phyloP scores from a whole-genome alignment of 352 stramenopile species.

The Globisporangium middletonii region DNA sequence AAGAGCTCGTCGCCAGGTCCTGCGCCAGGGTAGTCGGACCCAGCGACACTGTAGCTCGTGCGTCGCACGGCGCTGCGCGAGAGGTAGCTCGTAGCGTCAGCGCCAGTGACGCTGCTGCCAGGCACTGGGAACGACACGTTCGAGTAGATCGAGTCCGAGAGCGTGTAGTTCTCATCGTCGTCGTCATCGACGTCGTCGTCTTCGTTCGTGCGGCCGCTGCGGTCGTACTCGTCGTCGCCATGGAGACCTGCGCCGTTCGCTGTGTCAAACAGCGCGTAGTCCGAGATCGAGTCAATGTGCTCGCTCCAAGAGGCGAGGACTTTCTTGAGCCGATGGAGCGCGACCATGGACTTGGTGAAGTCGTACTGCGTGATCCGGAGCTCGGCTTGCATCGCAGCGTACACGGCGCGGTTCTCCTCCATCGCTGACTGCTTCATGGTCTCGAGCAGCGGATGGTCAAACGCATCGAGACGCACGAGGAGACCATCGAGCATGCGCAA shows the following conservation, averaged over 20 bases:
- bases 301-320: slow-evolving; percentile 66
- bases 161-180: slow-evolving; percentile 26
- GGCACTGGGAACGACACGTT: slow-evolving; percentile 28
- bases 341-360: slow-evolving; percentile 69
- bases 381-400: slow-evolving; percentile 62
- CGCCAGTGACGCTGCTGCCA: slow-evolving; percentile 18
- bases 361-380: slow-evolving; percentile 66
- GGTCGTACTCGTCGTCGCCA: slow-evolving; percentile 27
- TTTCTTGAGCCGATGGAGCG: slow-evolving; percentile 63
- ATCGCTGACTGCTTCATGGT: slow-evolving; percentile 66
- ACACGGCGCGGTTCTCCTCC: slow-evolving; percentile 62
- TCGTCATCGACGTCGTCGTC: background rate
- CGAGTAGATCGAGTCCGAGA: slow-evolving; percentile 68
- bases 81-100: slow-evolving; percentile 10
- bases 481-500: slow-evolving; percentile 39
- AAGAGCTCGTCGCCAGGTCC: slow-evolving; percentile 16
- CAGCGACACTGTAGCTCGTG: slow-evolving; percentile 6
- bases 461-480: slow-evolving; percentile 44
- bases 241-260: slow-evolving; percentile 12
- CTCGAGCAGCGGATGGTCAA: slow-evolving; percentile 67
- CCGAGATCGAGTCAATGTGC: slow-evolving; percentile 71
- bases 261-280: slow-evolving; percentile 74
- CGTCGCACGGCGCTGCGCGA: slow-evolving; percentile 18
- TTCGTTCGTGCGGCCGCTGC: slow-evolving; percentile 4
- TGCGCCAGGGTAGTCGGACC: slow-evolving; percentile 12